Conservation (phyloP, 208 protist genomes). For the Leptomonas pyrrhocoris region DNA sequence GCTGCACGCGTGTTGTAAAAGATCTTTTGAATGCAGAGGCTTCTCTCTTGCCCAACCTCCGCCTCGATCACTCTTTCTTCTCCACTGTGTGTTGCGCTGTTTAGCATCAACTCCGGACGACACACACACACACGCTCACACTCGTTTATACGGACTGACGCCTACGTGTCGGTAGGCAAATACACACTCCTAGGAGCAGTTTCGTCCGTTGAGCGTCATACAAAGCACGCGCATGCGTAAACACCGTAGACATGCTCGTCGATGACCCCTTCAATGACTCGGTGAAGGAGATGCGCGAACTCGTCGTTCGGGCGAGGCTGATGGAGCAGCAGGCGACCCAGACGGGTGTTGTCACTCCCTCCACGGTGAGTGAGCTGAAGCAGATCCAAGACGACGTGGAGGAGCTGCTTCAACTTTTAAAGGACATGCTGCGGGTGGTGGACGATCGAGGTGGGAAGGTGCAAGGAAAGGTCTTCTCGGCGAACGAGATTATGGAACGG, state of each 20-base stretch:
- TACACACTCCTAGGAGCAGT: neutral
- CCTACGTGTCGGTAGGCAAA: no score
- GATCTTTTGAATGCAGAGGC: no score
- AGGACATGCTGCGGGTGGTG: conserved; percentile 62
- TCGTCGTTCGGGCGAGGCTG: conserved; percentile 51
- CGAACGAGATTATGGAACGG: conserved; percentile 83
- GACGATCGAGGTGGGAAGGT: conserved; percentile 71
- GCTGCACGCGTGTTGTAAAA: no score
- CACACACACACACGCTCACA: no score
- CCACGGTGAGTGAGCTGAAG: conserved; percentile 45
- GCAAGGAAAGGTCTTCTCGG: conserved; percentile 74
- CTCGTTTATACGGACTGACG: no score
- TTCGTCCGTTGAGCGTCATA: neutral
- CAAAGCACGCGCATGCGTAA: neutral
- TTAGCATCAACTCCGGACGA: no score
- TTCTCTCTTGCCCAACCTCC: no score
- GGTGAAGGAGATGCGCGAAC: conserved; percentile 61
- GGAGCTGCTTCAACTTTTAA: conserved; percentile 63
- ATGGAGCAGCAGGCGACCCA: conserved; percentile 55
- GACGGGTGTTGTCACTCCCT: conserved; percentile 57
- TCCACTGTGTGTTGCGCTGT: no score
- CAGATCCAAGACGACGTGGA: conserved; percentile 42
- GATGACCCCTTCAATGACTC: conserved; percentile 81
- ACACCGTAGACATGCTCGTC: conserved; percentile 20
- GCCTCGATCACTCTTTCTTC: no score